Evolutionary conservation across 1,284 basidiomycete genomes (phyloP).

Genomic region (Peniophora sp.): DNA sequence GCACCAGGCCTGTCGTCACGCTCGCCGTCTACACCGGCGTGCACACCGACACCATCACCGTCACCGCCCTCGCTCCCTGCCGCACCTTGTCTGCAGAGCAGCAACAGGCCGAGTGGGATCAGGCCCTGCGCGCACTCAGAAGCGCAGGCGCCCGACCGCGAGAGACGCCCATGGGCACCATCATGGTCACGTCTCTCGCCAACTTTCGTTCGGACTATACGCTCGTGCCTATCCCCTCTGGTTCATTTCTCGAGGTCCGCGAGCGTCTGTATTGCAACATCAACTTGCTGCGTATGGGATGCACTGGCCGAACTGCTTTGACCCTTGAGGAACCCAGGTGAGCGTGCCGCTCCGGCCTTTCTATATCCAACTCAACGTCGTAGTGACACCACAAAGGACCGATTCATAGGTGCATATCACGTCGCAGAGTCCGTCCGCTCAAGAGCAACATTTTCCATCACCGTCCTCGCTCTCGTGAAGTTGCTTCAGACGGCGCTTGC

Average conservation of each 20-base stretch:
- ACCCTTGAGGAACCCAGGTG: slow-evolving; percentile 69
- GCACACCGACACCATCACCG: slow-evolving; percentile 57
- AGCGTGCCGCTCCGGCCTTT: slow-evolving; percentile 10
- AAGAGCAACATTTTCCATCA: slow-evolving; percentile 37
- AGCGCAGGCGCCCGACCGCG: slow-evolving; percentile 63
- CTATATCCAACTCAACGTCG: slow-evolving; percentile 6
- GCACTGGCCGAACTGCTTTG: slow-evolving; percentile 64
- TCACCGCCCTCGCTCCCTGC: slow-evolving; percentile 46
- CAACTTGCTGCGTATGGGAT: slow-evolving; percentile 70
- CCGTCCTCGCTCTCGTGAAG: slow-evolving; percentile 68
- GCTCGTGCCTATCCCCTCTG: slow-evolving; percentile 67
- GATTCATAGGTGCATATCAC: slow-evolving; percentile 63
- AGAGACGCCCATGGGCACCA: slow-evolving; percentile 58
- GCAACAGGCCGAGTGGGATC: slow-evolving; percentile 50
- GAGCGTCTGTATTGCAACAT: slow-evolving; percentile 72
- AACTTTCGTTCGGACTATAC: slow-evolving; percentile 80
- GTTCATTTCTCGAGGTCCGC: slow-evolving; percentile 51
- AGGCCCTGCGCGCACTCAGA: slow-evolving; percentile 48
- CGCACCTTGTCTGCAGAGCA: slow-evolving; percentile 32
- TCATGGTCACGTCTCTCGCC: slow-evolving; percentile 76
- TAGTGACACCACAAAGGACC: slow-evolving; percentile 70
- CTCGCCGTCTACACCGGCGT: slow-evolving; percentile 71
- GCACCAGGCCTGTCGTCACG: slow-evolving; percentile 48
- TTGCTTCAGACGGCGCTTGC: slow-evolving; percentile 60
- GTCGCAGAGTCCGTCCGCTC: slow-evolving; percentile 37